phyloP scores from a whole-genome alignment of 176 grass and related monocot species.

The Oryza punctata region DNA sequence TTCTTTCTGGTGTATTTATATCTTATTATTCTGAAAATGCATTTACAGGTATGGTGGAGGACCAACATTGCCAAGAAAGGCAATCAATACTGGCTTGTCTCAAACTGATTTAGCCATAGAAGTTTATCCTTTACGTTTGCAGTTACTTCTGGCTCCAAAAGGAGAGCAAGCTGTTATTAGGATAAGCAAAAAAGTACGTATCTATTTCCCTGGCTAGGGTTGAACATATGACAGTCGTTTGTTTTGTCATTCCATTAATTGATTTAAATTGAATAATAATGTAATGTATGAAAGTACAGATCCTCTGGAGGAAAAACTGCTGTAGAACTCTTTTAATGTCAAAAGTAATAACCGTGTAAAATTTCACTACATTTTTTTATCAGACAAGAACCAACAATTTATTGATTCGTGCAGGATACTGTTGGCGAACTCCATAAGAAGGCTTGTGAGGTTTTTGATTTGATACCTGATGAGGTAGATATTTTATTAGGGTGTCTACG shows the following conservation, averaged over 20 bases:
- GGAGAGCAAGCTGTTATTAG: constrained; percentile 80
- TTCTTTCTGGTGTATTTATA: constrained; percentile 17
- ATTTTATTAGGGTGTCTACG: constrained; percentile 12
- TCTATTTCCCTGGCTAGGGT: constrained; percentile 18
- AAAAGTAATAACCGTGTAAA: not conserved
- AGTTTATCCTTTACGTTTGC: constrained; percentile 97
- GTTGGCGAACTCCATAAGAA: constrained; percentile 86
- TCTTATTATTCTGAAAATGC: constrained; percentile 34
- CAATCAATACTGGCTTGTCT: constrained; percentile 95
- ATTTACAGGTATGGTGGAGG: constrained; percentile 91
- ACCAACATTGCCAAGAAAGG: constrained; percentile 84
- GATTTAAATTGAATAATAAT: not conserved
- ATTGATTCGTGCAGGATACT: constrained; percentile 64
- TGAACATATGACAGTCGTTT: constrained; percentile 18
- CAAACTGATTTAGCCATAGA: constrained; percentile 96
- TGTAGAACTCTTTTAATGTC: constrained; percentile 13
- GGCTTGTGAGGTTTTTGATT: constrained; percentile 83
- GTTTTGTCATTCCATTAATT: constrained; percentile 27
- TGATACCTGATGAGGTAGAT: constrained; percentile 81
- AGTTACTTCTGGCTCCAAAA: constrained; percentile 84
- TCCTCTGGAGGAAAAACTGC: not conserved
- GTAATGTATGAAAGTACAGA: constrained; percentile 1
- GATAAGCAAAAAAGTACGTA: constrained; percentile 97
- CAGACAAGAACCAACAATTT: not conserved
- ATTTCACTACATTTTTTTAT: not conserved